Conservation (phyloP, 2,329 filamentous ascomycete genomes). For the Chaetomium olivaceum region DNA sequence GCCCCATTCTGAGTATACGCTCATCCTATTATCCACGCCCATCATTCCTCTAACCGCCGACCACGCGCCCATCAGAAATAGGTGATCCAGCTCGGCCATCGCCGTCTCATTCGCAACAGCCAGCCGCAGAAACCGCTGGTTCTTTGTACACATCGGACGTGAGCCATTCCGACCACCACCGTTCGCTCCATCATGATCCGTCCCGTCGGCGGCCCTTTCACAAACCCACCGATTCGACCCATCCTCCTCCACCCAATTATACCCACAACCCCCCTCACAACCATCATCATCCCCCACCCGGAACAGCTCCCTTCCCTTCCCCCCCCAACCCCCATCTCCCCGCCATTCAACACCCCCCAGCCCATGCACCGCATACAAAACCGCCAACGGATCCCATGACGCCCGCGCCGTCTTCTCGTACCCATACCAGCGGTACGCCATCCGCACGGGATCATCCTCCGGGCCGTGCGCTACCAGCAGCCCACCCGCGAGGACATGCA, state of each 20-base stretch:
- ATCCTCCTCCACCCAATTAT: constrained; percentile 44
- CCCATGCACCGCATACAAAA: constrained; percentile 44
- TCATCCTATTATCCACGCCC: too few relatives aligned
- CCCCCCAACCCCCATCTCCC: background rate
- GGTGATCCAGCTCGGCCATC: constrained; percentile 35
- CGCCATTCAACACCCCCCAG: constrained; percentile 27
- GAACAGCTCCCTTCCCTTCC: constrained; percentile 33
- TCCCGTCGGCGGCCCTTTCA: constrained; percentile 31
- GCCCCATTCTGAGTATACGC: too few relatives aligned
- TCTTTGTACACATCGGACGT: constrained; percentile 24
- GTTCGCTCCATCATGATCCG: background rate
- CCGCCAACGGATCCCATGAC: constrained; percentile 47
- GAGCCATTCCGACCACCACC: background rate
- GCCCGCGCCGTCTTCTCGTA: constrained; percentile 36
- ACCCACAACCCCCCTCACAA: constrained; percentile 42
- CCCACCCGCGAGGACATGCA: constrained; percentile 43
- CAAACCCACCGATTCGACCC: constrained; percentile 48
- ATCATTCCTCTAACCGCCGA: background rate
- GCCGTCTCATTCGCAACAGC: constrained; percentile 37
- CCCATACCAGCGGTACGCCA: constrained; percentile 46
- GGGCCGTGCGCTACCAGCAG: constrained; percentile 39
- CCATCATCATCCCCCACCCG: constrained; percentile 45
- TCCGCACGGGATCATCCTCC: constrained; percentile 39
- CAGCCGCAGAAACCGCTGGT: constrained; percentile 45
- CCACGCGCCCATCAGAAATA: constrained; percentile 35